Evolutionary conservation across 257 asterid species (phyloP), one percentile per base, ranked within the genome.

Genomic region (Ilex aquifolium): DNA sequence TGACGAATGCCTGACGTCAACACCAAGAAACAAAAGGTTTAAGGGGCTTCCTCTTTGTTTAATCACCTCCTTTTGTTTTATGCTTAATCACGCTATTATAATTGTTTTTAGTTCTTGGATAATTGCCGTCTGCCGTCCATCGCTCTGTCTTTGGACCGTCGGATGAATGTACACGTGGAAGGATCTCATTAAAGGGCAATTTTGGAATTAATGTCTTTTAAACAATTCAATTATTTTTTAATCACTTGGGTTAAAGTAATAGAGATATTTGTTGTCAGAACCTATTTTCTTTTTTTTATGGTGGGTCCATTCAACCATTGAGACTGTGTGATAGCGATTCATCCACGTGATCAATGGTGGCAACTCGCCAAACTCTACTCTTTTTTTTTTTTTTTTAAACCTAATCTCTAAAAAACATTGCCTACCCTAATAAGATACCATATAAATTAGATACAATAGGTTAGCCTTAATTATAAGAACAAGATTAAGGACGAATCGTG

Each of bases 281-380:
- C 21, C 11, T 44, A 44, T 27, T 17, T 13, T 44, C 6, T 21
- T 4, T 61, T 21, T 21, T 21, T 21, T 21, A 21, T 71, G 53
- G 71, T 65, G 67, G 76, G 71, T 60, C 71, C 44, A 60, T 48
- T 10, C 14, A 54, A 54, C 44, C 57, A 29, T 46, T 52, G 42
- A 44, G 56, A 44, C 9, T 58, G 9, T 42, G 66, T 61, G 75
- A 61, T 64, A 15, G 40, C 13, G 65, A 69, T 69, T 65, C 66
- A 53, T 69, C 70, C 79, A 62, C 76, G 76, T 44, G 69, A 67
- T 71, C 49, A 74, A 54, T 44, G 75, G 75, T 72, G 71, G 74
- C 31, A 71, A 56, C 68, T 71, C 55, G 52, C 74, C 74, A 44
- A 54, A 70, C 67, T 21, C 27, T 21, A 21, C 50, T 60, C 59